Base-by-base conservation (phyloP, 495 filamentous ascomycete species). In the Penicillium cosmopolitanum region DNA sequence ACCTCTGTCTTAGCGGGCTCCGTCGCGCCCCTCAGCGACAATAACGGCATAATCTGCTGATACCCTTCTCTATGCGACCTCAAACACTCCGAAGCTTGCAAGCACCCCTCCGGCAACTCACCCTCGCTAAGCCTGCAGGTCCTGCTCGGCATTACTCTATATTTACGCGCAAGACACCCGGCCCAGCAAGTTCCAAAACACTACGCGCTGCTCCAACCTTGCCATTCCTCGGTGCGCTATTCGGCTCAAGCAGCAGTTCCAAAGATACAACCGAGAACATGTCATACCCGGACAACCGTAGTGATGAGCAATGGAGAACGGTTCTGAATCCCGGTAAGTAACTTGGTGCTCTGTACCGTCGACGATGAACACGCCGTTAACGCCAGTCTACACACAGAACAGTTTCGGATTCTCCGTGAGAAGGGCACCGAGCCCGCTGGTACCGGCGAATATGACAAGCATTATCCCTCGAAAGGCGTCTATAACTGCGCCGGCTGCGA, bases 331-430 rank as follows among this genome's bases (percentile, higher is more conserved):
- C 84, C 64, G 91, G 92, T 93, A 63, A 5, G 58, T 66, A 31
- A 8, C 28, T 31, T n/a, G 15, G 35, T 34, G 23, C 15, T n/a
- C 25, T 16, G 50, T 19, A 61, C n/a, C 34, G 23, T 15, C 16
- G 5, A 19, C 15, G 4, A 28, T 48, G 36, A 15, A 4, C 35
- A n/a, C 38, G n/a, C 38, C 12, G 43, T 63, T 64, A 42, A 67
- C 4, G 19, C 13, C 11, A 15, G 21, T 31, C n/a, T 18, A 21
- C 15, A 25, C 15, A 31, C 63, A 95, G 95, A 96, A 58, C 93
- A 98, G 84, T 98, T 97, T 82, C 88, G 91, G 58, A 80, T 97
- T 67, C 85, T 98, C 58, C 87, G 95, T 66, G 73, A 94, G 72
- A 91, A 97, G 72, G 94, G 93, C 62, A 98, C 95, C 50, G 95